Percentiles rank a stretch among this genome's conserved stretches.
These are phyloP conservation scores for Aspergillus texensis DNA, from an alignment of 2,329 filamentous ascomycete genomes.

Conservation along the genomic window DNA sequence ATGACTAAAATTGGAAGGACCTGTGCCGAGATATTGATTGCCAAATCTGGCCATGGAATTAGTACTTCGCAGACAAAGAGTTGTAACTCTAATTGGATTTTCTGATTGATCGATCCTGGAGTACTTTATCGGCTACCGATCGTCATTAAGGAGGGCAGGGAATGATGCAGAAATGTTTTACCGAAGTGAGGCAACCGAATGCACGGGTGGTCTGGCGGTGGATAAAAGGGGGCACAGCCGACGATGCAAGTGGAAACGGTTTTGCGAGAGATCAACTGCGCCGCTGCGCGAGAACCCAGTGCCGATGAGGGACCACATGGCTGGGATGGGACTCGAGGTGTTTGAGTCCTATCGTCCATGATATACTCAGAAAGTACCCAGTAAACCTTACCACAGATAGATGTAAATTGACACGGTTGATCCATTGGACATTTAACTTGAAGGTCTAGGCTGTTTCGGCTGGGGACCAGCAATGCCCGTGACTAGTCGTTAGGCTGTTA, in stretches of 20 bases:
- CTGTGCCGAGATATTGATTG: not conserved
- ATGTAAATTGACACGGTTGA: not conserved
- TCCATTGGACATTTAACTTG: not conserved
- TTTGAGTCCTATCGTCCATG: not conserved
- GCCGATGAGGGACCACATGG: not conserved
- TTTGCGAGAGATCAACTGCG: not conserved
- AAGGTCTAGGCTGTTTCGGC: slow-evolving; percentile 5
- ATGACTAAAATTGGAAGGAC: not conserved
- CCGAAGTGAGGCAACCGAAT: not conserved
- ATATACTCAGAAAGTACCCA: not conserved
- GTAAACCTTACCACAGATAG: not conserved
- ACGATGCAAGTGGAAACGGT: not conserved
- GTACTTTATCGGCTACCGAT: not conserved
- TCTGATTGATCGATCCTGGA: not conserved
- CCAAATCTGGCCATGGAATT: not conserved
- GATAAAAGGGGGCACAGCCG: not conserved
- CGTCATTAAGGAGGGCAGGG: not conserved
- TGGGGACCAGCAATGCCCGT: not conserved
- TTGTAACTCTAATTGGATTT: not conserved
- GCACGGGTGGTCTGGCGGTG: not conserved
- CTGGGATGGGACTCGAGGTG: not conserved
- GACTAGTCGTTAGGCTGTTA: slow-evolving; percentile 3
- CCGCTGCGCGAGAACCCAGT: not conserved
- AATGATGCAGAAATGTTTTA: not conserved
- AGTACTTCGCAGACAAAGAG: not conserved